Evolutionary conservation across 2,329 filamentous ascomycete genomes (phyloP), one percentile per base, ranked within the genome.

Genomic region (Pseudogymnoascus sp.): DNA sequence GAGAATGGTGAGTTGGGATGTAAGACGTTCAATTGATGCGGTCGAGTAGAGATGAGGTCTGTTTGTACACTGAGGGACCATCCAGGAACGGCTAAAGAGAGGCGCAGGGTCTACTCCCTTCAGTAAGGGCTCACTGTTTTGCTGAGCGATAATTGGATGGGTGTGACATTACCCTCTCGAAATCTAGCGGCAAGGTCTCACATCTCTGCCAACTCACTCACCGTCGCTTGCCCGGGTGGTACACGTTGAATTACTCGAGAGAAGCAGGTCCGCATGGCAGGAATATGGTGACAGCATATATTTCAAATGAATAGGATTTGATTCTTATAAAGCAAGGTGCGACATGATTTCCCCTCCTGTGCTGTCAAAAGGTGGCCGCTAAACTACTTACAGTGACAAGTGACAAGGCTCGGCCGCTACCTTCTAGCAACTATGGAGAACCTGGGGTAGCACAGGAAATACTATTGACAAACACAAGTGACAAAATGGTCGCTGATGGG

Each of bases 41-140:
- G 2, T 26, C 9, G 18, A 33, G 37, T 8, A 26, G 58, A 55
- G 48, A 37, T 55, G 41, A 57, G 41, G 34, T 26, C 33, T 10
- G 26, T 28, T 37, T 15, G 45, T 30, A 59, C 30, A 5, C 34
- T 56, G 45, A 13, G 45, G 26, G 26, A 30, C 45, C 45, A 52
- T 55, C 34, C 37, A 59, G 48, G 57, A 30, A 58, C 21, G 56
- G 57, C 45, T 52, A 52, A 48, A 15, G 39, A 61, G 38, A 23
- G 34, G 57, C 6, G 15, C 10, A 48, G 55, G 19, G 58, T 41
- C 37, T 23, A 39, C 6, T 58, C 52, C 9, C 18, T 41, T 41
- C 58, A 41, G 37, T 59, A 60, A 37, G 23, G 19, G 21, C 45
- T 26, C 23, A 35, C 48, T 34, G 39, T 34, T 35, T 26, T 59